Evolutionary conservation across 2,329 filamentous ascomycete genomes (phyloP).

Genomic region (Epichloe uncinata): DNA sequence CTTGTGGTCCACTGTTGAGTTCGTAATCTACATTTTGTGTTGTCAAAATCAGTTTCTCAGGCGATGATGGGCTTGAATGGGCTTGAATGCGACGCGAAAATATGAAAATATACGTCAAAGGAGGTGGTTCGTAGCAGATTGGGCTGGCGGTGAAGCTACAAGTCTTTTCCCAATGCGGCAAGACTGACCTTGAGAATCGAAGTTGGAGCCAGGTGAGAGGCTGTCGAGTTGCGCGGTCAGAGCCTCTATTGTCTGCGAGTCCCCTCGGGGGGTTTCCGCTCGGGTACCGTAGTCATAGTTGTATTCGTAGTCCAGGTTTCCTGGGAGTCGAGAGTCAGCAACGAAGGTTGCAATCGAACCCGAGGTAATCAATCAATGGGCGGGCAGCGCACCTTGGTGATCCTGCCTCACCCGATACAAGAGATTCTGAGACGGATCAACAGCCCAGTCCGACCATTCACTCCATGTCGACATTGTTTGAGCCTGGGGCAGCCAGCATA

Average conservation of each 20-base stretch:
- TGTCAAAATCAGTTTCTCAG: background rate
- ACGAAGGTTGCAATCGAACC: background rate
- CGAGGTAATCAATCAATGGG: background rate
- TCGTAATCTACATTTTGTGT: background rate
- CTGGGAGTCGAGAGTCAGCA: background rate
- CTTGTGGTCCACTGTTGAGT: background rate
- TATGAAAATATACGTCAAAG: background rate
- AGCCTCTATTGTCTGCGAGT: background rate
- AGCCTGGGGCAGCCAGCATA: background rate
- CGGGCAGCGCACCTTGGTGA: background rate
- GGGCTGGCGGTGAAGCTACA: background rate
- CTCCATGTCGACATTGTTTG: conserved; percentile 11
- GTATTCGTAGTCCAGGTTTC: conserved; percentile 3
- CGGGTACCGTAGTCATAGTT: background rate
- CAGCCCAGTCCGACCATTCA: conserved; percentile 16
- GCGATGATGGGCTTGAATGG: no score
- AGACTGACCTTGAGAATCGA: conserved; percentile 1
- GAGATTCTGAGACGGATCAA: conserved; percentile 8
- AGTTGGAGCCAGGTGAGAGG: conserved; percentile 2
- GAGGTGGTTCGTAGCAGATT: background rate
- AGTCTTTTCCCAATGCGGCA: background rate
- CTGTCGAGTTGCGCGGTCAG: background rate
- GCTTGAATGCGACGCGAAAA: background rate
- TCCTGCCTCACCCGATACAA: conserved; percentile 15
- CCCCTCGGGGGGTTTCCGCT: conserved; percentile 1